A percentile compares a stretch with the other conserved stretches of the same genome.
These are phyloP conservation scores for Lactifluus pinguis DNA, from an alignment of 768 basidiomycete genomes.

Conservation along the genomic window DNA sequence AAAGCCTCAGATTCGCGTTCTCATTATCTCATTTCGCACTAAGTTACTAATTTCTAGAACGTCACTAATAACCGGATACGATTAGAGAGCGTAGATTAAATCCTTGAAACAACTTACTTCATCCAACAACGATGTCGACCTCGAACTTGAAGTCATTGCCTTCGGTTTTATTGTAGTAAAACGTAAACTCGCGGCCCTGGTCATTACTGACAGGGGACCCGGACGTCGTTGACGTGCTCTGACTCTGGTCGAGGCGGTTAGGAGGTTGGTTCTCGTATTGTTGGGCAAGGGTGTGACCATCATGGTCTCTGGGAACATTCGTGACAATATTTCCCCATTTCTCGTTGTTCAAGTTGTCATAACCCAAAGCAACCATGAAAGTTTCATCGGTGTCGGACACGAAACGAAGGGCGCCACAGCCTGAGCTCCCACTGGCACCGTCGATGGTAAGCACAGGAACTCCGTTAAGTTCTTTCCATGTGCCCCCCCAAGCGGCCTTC, in stretches of 20 bases:
- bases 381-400: conserved; percentile 23
- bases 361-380: conserved; percentile 30
- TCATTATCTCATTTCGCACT: too few species aligned
- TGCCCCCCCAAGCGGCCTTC: conserved; percentile 27
- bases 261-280: background rate
- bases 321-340: conserved; percentile 34
- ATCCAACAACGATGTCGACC: background rate
- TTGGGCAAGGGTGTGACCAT: background rate
- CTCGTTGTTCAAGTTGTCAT: conserved; percentile 33
- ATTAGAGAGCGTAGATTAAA: background rate
- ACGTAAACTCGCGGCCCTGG: background rate
- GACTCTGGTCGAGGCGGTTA: background rate
- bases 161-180: background rate
- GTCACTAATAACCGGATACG: background rate
- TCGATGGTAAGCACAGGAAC: conserved; percentile 27
- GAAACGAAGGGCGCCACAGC: conserved; percentile 32
- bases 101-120: background rate
- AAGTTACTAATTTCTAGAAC: background rate
- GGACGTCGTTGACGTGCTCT: background rate
- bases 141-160: conserved; percentile 2
- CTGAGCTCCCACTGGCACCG: conserved; percentile 32
- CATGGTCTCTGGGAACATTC: conserved; percentile 8
- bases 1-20: too few species aligned
- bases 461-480: conserved; percentile 23
- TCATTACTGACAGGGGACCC: background rate